A percentile compares a stretch with the other conserved stretches of the same genome.
phyloP scores from a whole-genome alignment of 805 yeast species.

The Saccharomycopsis fibuligera region DNA sequence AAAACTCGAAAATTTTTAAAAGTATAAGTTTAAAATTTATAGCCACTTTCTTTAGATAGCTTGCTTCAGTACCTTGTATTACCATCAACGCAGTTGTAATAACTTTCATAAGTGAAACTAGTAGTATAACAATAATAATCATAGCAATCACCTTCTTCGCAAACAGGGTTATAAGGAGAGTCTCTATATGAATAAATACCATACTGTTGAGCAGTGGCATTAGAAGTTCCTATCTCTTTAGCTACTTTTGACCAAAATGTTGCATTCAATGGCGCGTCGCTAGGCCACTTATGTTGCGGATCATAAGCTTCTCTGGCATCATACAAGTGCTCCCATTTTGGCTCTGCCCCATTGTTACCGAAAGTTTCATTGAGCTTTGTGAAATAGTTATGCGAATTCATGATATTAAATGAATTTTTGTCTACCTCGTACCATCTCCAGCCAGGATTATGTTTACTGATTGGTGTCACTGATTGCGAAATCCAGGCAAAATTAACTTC shows the following conservation, averaged over 20 bases:
- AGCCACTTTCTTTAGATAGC: too few relatives aligned
- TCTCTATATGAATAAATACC: constrained; percentile 44
- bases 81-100: constrained; percentile 23
- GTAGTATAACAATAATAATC: constrained; percentile 37
- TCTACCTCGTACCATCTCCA: constrained; percentile 72
- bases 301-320: constrained; percentile 56
- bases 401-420: constrained; percentile 48
- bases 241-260: constrained; percentile 62
- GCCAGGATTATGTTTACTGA: constrained; percentile 53
- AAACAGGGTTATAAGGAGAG: constrained; percentile 49
- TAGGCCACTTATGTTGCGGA: constrained; percentile 50
- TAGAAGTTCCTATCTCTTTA: constrained; percentile 35
- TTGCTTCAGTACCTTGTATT: neutral
- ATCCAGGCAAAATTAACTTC: constrained; percentile 56
- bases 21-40: too few relatives aligned
- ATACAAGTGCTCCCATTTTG: constrained; percentile 58
- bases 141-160: constrained; percentile 33
- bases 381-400: constrained; percentile 55
- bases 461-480: constrained; percentile 61
- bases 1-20: too few relatives aligned
- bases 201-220: constrained; percentile 43
- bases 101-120: constrained; percentile 32
- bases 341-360: constrained; percentile 46
- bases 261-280: constrained; percentile 53
- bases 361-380: constrained; percentile 55